Evolutionary conservation across 2,329 filamentous ascomycete genomes (phyloP).

Genomic region (Beauveria asiatica): DNA sequence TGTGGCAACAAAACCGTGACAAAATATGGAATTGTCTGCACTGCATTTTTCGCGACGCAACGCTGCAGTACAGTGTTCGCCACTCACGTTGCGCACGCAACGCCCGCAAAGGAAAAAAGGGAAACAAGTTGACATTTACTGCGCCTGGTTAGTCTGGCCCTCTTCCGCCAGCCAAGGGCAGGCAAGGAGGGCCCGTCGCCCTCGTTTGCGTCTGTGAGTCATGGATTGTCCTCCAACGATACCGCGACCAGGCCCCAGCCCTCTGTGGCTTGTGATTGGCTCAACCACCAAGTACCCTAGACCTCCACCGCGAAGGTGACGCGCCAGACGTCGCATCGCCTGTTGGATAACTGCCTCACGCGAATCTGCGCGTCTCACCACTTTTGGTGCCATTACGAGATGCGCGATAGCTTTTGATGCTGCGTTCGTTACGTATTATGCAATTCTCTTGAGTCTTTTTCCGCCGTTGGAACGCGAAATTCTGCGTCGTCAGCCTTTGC

Average conservation of each 20-base stretch:
- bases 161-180: not conserved
- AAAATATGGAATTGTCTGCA: not conserved
- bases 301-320: conserved; percentile 6
- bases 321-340: conserved; percentile 4
- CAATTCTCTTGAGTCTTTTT: not conserved
- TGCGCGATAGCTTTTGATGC: not conserved
- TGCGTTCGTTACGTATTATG: not conserved
- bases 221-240: conserved; percentile 9
- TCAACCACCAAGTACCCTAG: conserved; percentile 1
- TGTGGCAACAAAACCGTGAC: not conserved
- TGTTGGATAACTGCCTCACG: not conserved
- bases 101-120: not conserved
- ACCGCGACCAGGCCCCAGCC: conserved; percentile 7
- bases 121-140: not conserved
- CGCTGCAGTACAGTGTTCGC: not conserved
- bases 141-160: not conserved
- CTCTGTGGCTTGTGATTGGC: conserved; percentile 1
- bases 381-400: not conserved
- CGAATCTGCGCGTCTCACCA: conserved; percentile 5
- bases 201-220: conserved; percentile 12
- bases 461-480: not conserved
- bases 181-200: not conserved
- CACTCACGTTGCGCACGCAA: not conserved
- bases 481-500: no score
- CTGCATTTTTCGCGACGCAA: not conserved